Evolutionary conservation across 768 basidiomycete genomes (phyloP), one percentile per base, ranked within the genome.

Genomic region (Phanerodontia chrysosporium): DNA sequence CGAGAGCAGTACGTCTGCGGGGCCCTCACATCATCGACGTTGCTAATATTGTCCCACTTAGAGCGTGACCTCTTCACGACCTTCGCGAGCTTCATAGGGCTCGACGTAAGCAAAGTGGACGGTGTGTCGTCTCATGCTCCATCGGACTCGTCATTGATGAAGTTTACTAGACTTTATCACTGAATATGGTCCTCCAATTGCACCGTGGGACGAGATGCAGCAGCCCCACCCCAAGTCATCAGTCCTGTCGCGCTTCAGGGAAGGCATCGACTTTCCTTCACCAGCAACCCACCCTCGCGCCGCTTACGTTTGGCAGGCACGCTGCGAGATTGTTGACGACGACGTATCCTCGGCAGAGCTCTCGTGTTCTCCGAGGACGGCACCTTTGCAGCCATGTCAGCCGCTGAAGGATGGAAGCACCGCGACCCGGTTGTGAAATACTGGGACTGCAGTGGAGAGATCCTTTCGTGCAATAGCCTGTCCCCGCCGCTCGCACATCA

Each of bases 211-310:
- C 8, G 49, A 58, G 21, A 64, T 64, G 3, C 51, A 58, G 18
- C 62, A 62, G 25, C 72, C 72, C 0, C 73, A 73, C 56, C 60
- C 70, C 3, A 39, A 55, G 4, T 67, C 71, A n/a, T 72, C 73
- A 2, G 70, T 66, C 3, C 70, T 75, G 18, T 64, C 74, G 16
- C 74, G 75, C 44, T 78, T 78, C 66, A 61, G 67, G 7, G 60
- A 65, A 3, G 62, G 64, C 25, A 49, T 66, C n/a, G 35, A 46
- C 46, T 62, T 64, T 7, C 61, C 68, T 2, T 59, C 67, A 8
- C 64, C 63, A 16, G 28, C 3, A 0, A 25, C 53, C 1, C 64
- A 67, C 8, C 67, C 70, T 18, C 51, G 60, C 9, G 75, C 74
- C 1, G 66, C 64, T 8, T 51, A 61, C 22, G 64, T 78, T 14